A percentile compares a stretch with the other conserved stretches of the same genome.
Evolutionary conservation across 2,329 filamentous ascomycete species (phyloP).

Genomic region (Aspergillus piperis): DNA sequence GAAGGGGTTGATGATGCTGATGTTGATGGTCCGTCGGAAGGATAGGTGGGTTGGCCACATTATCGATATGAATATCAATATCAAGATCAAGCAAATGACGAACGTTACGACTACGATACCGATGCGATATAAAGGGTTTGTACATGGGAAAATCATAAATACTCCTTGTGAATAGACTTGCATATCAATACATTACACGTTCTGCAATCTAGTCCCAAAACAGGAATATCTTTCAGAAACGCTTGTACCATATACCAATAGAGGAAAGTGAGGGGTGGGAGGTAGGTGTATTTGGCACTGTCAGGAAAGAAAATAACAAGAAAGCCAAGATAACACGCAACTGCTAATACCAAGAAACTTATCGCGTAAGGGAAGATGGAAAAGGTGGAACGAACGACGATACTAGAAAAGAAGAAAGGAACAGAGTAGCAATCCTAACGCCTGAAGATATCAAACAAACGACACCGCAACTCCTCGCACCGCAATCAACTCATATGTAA

Average conservation of each 20-base stretch:
- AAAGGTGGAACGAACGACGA: not conserved
- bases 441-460: not conserved
- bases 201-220: not conserved
- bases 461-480: constrained; percentile 18
- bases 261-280: not conserved
- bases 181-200: not conserved
- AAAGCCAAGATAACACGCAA: not conserved
- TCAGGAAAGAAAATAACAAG: not conserved
- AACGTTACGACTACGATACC: not conserved
- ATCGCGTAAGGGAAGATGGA: constrained; percentile 8
- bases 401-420: not conserved
- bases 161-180: not conserved
- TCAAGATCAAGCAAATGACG: not conserved
- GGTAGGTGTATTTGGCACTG: constrained; percentile 2
- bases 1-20: constrained; percentile 29
- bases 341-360: constrained; percentile 5
- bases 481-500: not conserved
- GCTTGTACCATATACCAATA: not conserved
- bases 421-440: not conserved
- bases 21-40: not conserved
- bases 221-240: not conserved
- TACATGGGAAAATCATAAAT: not conserved
- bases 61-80: not conserved
- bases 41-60: not conserved
- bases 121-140: not conserved